Conservation (phyloP, 148 eudicot genomes). For the Vaccinium vitisidaea region DNA sequence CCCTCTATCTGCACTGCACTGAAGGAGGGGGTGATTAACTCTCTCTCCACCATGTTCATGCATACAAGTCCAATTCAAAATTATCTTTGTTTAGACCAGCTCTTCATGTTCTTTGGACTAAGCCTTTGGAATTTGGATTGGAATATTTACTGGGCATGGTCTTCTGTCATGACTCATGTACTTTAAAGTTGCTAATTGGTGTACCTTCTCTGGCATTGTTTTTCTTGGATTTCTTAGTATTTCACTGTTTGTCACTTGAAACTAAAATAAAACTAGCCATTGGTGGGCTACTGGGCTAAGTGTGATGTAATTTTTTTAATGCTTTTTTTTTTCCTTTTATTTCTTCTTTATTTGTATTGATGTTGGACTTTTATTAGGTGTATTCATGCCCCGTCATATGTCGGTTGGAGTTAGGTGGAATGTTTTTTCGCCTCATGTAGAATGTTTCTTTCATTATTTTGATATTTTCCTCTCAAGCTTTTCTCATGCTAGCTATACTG, state of each 20-base stretch:
- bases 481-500: not conserved
- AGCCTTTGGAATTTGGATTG: not conserved
- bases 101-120: not conserved
- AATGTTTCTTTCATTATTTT: not conserved
- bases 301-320: not conserved
- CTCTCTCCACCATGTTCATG: not conserved
- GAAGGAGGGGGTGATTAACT: not conserved
- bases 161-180: not conserved
- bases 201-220: not conserved
- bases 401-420: not conserved
- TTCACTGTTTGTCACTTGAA: not conserved
- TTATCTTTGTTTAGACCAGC: not conserved
- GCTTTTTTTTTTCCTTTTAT: not conserved
- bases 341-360: not conserved
- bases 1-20: not conserved
- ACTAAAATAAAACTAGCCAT: not conserved
- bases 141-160: not conserved
- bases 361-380: not conserved
- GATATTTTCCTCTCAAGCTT: not conserved
- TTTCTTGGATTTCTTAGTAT: not conserved
- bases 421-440: not conserved
- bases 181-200: not conserved
- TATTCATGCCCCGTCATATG: not conserved
- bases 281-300: not conserved
- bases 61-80: not conserved